Evolutionary conservation across 805 yeast genomes (phyloP).

Genomic region (Teunomyces pallodes): DNA sequence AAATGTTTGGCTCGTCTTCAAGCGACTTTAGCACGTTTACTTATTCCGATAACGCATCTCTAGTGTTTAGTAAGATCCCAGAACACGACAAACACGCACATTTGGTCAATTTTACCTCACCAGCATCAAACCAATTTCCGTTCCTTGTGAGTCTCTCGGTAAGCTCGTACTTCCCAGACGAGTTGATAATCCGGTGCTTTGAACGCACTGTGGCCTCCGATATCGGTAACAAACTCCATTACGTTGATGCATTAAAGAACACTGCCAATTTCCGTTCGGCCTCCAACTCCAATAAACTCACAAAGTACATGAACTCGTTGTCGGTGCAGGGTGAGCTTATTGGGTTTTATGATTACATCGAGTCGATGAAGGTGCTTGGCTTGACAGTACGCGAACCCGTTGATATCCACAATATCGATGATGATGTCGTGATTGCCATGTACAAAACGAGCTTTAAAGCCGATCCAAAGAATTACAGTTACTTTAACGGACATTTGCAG

Average conservation of each 20-base stretch:
- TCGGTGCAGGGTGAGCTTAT: slow-evolving; percentile 27
- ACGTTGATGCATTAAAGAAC: slow-evolving; percentile 36
- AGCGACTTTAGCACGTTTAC: slow-evolving; percentile 25
- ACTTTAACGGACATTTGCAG: slow-evolving; percentile 29
- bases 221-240: slow-evolving; percentile 27
- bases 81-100: slow-evolving; percentile 38
- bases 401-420: slow-evolving; percentile 22
- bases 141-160: slow-evolving; percentile 30
- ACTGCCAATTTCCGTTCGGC: slow-evolving; percentile 13
- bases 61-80: slow-evolving; percentile 30
- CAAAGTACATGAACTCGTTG: slow-evolving; percentile 16
- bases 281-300: no score
- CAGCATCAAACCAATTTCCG: slow-evolving; percentile 21
- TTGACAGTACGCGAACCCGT: slow-evolving; percentile 14
- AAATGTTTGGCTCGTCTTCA: slow-evolving; percentile 9
- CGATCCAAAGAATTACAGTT: slow-evolving; percentile 38
- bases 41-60: slow-evolving; percentile 32
- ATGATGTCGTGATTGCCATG: slow-evolving; percentile 33
- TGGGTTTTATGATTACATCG: slow-evolving; percentile 34
- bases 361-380: slow-evolving; percentile 32
- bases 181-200: slow-evolving; percentile 38
- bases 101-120: slow-evolving; percentile 20
- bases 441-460: slow-evolving; percentile 27
- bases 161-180: slow-evolving; percentile 36
- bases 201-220: slow-evolving; percentile 37